Percentiles rank a stretch among this genome's conserved stretches.
Evolutionary conservation across 2,329 filamentous ascomycete species (phyloP).

Genomic region (Scopulariopsis brevicaulis): DNA sequence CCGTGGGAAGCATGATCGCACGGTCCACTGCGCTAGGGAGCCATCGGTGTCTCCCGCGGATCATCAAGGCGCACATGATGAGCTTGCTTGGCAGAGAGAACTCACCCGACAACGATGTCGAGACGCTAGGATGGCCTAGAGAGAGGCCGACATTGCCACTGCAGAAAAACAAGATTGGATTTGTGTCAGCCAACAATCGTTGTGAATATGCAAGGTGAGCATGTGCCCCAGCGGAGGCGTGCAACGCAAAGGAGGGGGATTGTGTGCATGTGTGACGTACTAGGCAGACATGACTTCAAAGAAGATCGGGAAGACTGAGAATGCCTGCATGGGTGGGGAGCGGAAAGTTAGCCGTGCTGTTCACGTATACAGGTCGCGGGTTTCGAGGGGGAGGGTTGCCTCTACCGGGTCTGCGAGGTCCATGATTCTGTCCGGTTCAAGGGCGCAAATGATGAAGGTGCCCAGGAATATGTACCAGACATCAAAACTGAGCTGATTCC

Average conservation of each 20-base stretch:
- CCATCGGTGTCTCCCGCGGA: conserved; percentile 57
- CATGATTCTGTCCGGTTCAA: conserved; percentile 64
- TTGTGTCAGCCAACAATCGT: too few species aligned
- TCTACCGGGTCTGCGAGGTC: conserved; percentile 14
- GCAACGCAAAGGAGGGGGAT: not conserved
- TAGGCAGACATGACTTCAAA: conserved; percentile 89
- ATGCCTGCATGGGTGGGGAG: conserved; percentile 24
- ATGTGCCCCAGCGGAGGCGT: not conserved
- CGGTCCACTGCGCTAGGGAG: conserved; percentile 55
- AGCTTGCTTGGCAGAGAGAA: conserved; percentile 66
- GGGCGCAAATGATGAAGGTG: conserved; percentile 83
- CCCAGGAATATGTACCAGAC: conserved; percentile 95
- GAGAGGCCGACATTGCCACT: conserved; percentile 81
- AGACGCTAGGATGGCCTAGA: conserved; percentile 64
- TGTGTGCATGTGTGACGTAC: too few species aligned
- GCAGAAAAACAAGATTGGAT: too few species aligned
- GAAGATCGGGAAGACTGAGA: conserved; percentile 58
- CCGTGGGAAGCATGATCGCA: conserved; percentile 47
- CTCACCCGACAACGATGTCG: conserved; percentile 73
- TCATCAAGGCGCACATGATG: conserved; percentile 57
- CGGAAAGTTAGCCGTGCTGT: not conserved
- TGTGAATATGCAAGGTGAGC: too few species aligned
- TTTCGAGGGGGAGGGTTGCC: not conserved
- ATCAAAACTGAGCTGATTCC: conserved; percentile 90
- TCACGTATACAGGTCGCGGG: too few species aligned